Conservation (phyloP, 2,329 filamentous ascomycete genomes). For the Microcyclosporella mali region DNA sequence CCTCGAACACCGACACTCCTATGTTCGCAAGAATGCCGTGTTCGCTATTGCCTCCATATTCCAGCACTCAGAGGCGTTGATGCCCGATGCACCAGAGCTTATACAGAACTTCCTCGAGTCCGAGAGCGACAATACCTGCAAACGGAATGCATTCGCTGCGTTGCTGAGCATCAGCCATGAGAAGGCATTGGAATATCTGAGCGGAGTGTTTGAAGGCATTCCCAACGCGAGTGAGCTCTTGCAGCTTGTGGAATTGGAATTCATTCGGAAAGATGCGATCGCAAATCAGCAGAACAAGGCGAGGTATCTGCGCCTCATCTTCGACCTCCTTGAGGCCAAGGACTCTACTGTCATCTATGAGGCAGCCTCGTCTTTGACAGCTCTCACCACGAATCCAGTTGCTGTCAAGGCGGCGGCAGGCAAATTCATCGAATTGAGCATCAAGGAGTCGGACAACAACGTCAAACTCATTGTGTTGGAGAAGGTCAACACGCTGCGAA, state of each 20-base stretch:
- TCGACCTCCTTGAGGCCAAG: constrained; percentile 87
- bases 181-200: constrained; percentile 81
- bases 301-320: constrained; percentile 87
- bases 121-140: constrained; percentile 92
- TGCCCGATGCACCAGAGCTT: constrained; percentile 91
- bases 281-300: constrained; percentile 94
- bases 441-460: constrained; percentile 98
- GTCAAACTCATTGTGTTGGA: constrained; percentile 98
- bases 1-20: constrained; percentile 92
- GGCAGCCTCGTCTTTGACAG: constrained; percentile 88
- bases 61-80: constrained; percentile 81
- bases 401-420: constrained; percentile 92
- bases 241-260: constrained; percentile 90
- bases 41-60: constrained; percentile 91
- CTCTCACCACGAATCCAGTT: constrained; percentile 91
- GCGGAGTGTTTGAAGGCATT: constrained; percentile 84
- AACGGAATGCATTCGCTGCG: constrained; percentile 93
- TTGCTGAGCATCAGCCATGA: constrained; percentile 88
- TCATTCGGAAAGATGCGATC: constrained; percentile 95
- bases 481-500: constrained; percentile 78
- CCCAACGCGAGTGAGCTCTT: constrained; percentile 90
- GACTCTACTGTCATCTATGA: constrained; percentile 96
- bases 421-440: constrained; percentile 94
- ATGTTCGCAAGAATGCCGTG: constrained; percentile 96
- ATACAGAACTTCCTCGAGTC: constrained; percentile 82